A percentile compares a stretch with the other conserved stretches of the same genome.
These are phyloP conservation scores for Aspergillus amoenus DNA, from an alignment of 2,329 filamentous ascomycete species.

Conservation along the genomic window DNA sequence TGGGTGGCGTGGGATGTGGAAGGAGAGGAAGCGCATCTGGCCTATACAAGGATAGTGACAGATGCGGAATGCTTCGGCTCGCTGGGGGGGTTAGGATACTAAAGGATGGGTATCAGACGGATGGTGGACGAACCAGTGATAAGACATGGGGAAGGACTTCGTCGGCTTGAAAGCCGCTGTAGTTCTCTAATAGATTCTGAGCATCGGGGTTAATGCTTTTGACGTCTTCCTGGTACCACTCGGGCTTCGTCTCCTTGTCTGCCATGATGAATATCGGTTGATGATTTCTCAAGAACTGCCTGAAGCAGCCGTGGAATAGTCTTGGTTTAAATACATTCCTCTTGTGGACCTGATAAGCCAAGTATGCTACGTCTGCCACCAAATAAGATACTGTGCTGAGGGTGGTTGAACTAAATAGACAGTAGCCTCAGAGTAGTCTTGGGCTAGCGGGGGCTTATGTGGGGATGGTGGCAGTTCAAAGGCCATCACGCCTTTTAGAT, in stretches of 20 bases:
- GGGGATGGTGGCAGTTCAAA: no score
- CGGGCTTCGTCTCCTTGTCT: not conserved
- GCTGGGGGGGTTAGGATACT: not conserved
- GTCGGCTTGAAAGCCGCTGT: constrained; percentile 15
- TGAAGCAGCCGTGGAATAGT: no score
- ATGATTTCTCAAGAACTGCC: no score
- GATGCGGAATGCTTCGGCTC: constrained; percentile 18
- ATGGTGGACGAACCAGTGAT: constrained; percentile 5
- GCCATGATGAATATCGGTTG: not conserved
- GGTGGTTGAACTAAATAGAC: no score
- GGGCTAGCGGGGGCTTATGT: no score
- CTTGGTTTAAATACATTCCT: no score
- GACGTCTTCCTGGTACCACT: constrained; percentile 17
- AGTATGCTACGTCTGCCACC: no score
- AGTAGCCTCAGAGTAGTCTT: no score
- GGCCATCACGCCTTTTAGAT: no score
- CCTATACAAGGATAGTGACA: constrained; percentile 20
- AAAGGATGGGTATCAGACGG: not conserved
- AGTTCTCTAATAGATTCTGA: constrained; percentile 17
- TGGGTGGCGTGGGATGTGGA: constrained; percentile 16
- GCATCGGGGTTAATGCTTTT: constrained; percentile 19
- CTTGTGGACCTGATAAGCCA: no score
- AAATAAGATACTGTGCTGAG: no score
- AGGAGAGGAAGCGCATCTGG: constrained; percentile 20
- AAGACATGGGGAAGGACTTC: constrained; percentile 18